These are phyloP conservation scores for Naganishia sp. DNA, from an alignment of 1,284 basidiomycete species.

Conservation along the genomic window DNA sequence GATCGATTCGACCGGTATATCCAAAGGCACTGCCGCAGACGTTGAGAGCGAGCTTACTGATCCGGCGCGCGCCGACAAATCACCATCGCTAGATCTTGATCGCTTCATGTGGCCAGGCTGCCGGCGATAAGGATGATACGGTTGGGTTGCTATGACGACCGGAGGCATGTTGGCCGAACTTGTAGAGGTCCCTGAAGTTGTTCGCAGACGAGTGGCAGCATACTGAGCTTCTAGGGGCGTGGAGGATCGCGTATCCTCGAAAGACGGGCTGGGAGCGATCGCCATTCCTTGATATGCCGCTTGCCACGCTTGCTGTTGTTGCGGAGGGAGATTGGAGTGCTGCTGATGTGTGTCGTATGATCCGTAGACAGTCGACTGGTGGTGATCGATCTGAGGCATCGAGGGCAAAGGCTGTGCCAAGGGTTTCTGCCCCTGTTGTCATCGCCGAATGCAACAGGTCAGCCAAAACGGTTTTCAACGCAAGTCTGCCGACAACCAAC, in stretches of 20 bases:
- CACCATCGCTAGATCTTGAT: constrained; percentile 17
- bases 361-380: not conserved
- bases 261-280: constrained; percentile 3
- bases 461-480: too few species aligned
- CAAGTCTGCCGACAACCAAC: too few species aligned
- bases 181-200: constrained; percentile 6
- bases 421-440: too few species aligned
- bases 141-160: not conserved
- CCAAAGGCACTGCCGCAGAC: not conserved
- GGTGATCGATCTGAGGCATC: constrained; percentile 2
- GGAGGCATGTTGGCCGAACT: constrained; percentile 7
- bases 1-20: not conserved
- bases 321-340: too few species aligned
- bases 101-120: constrained; percentile 18
- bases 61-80: not conserved
- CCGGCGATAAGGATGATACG: constrained; percentile 31
- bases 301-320: constrained; percentile 21
- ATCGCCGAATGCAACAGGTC: too few species aligned
- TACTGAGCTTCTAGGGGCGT: constrained; percentile 4
- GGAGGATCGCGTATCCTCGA: constrained; percentile 10
- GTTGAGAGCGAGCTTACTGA: not conserved
- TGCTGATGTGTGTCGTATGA: too few species aligned
- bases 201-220: not conserved
- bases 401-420: not conserved
- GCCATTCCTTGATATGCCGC: constrained; percentile 26